A percentile compares a stretch with the other conserved stretches of the same genome.
phyloP scores from a whole-genome alignment of 164 flowering plant genomes.

The Magnolia sinica region DNA sequence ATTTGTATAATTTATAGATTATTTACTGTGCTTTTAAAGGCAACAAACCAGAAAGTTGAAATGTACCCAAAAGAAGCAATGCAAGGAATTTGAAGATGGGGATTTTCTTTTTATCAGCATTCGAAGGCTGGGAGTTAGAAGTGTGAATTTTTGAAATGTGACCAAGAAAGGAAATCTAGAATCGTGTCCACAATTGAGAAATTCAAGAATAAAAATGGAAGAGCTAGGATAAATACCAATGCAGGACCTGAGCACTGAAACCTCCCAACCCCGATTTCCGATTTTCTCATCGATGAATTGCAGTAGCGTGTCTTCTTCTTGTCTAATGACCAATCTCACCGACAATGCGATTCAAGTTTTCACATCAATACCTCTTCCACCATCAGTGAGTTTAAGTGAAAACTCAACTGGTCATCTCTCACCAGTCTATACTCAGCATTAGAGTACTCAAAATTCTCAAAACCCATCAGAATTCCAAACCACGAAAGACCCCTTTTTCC shows the following conservation, averaged over 20 bases:
- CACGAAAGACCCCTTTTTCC: constrained; percentile 50
- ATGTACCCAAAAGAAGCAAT: too few relatives aligned
- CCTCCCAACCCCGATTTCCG: background rate
- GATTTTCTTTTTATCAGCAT: too few relatives aligned
- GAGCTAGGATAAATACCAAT: constrained; percentile 1
- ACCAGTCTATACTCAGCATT: background rate
- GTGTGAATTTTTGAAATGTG: too few relatives aligned
- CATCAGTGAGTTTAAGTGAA: background rate
- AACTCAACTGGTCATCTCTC: background rate
- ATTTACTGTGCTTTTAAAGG: too few relatives aligned
- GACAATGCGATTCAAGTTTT: background rate
- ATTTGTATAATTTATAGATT: too few relatives aligned
- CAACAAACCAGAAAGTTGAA: too few relatives aligned
- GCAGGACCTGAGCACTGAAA: background rate
- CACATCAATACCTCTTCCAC: background rate
- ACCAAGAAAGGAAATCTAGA: too few relatives aligned
- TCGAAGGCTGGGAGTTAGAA: too few relatives aligned
- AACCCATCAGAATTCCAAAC: constrained; percentile 53
- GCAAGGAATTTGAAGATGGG: too few relatives aligned
- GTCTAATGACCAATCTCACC: background rate
- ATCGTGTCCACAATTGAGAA: background rate
- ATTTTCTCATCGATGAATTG: background rate
- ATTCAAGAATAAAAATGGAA: background rate
- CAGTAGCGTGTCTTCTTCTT: background rate
- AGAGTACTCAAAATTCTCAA: background rate